Conservation (phyloP, 1,284 basidiomycete genomes). For the Heterobasidion irregulare region DNA sequence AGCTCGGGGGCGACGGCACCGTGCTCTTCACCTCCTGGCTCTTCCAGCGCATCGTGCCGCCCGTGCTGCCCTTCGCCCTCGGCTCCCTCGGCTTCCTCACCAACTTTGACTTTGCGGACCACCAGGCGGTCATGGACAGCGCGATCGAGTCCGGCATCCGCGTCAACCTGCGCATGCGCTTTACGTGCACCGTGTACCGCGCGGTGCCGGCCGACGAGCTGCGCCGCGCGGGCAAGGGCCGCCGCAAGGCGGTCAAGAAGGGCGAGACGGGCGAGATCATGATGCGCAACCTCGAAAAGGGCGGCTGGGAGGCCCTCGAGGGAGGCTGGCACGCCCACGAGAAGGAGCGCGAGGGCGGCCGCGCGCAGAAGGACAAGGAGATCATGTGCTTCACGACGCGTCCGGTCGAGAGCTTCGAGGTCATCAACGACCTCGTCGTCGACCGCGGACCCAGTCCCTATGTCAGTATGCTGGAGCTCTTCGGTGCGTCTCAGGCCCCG, state of each 20-base stretch:
- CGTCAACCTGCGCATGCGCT: slow-evolving; percentile 97
- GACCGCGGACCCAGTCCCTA: slow-evolving; percentile 98
- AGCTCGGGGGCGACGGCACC: slow-evolving; percentile 97
- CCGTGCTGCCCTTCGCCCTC: slow-evolving; percentile 95
- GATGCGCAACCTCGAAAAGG: slow-evolving; percentile 83
- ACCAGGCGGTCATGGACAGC: slow-evolving; percentile 82
- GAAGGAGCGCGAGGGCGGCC: slow-evolving; percentile 31
- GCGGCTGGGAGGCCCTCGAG: slow-evolving; percentile 93
- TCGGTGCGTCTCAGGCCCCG: slow-evolving; percentile 53
- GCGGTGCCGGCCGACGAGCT: slow-evolving; percentile 66
- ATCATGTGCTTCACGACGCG: slow-evolving; percentile 97
- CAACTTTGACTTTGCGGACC: slow-evolving; percentile 92
- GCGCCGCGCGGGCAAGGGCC: slow-evolving; percentile 29
- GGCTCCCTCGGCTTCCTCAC: slow-evolving; percentile 98
- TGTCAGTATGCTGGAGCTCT: slow-evolving; percentile 92
- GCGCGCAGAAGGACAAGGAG: slow-evolving; percentile 78
- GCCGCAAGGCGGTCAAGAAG: slow-evolving; percentile 80
- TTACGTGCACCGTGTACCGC: slow-evolving; percentile 97
- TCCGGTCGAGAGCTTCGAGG: slow-evolving; percentile 95
- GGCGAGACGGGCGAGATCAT: slow-evolving; percentile 91
- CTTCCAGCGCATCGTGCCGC: slow-evolving; percentile 96
- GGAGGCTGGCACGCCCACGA: slow-evolving; percentile 46
- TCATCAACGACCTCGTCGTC: slow-evolving; percentile 96
- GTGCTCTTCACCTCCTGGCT: slow-evolving; percentile 99
- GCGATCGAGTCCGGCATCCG: slow-evolving; percentile 92